Percentiles rank a stretch among this genome's conserved stretches.
Evolutionary conservation across 179 eudicot species (phyloP).

Genomic region (Beta corolliflora): DNA sequence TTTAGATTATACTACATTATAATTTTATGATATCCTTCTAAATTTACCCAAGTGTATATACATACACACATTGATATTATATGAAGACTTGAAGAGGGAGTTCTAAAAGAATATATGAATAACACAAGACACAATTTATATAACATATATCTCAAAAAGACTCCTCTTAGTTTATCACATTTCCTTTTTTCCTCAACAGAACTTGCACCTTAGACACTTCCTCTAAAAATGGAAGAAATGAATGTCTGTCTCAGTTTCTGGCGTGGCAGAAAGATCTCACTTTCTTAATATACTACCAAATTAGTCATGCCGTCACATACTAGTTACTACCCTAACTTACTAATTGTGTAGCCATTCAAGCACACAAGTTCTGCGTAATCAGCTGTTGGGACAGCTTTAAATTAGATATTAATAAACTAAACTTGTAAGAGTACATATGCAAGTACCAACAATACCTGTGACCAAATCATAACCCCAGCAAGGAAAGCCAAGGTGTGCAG

Average conservation of each 20-base stretch:
- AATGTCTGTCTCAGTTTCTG: background rate
- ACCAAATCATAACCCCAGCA: conserved; percentile 94
- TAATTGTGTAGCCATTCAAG: background rate
- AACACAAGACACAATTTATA: background rate
- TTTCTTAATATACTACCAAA: background rate
- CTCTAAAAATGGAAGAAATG: background rate
- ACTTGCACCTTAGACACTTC: too few relatives aligned
- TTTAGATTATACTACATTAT: background rate
- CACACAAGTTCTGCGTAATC: background rate
- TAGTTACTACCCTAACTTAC: background rate
- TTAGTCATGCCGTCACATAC: background rate
- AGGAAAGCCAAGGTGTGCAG: conserved; percentile 81
- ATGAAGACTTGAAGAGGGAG: background rate
- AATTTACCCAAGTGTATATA: background rate
- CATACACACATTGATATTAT: background rate
- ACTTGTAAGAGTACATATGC: background rate
- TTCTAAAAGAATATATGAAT: background rate
- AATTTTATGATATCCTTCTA: background rate
- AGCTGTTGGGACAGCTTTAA: background rate
- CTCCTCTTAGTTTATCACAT: background rate
- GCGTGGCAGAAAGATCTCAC: background rate
- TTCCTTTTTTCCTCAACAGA: too few relatives aligned
- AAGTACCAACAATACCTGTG: conserved; percentile 62
- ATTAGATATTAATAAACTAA: background rate
- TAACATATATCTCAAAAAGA: background rate